Evolutionary conservation across 768 basidiomycete genomes (phyloP).

Genomic region (Termitomyces sp.): DNA sequence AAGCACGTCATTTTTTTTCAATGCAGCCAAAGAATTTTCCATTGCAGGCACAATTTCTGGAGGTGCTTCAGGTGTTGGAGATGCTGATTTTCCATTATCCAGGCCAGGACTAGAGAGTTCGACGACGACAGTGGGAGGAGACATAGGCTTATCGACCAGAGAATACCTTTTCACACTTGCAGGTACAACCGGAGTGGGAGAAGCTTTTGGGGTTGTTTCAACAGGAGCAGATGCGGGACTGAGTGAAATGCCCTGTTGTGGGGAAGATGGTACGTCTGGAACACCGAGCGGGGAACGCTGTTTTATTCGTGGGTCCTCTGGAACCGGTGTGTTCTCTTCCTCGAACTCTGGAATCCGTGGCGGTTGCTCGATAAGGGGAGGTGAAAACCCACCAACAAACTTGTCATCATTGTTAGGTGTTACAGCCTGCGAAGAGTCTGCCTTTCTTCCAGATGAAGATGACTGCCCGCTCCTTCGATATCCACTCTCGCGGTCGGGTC

Average conservation of each 20-base stretch:
- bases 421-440: constrained; percentile 22
- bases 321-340: constrained; percentile 11
- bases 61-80: constrained; percentile 32
- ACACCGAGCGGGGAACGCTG: constrained; percentile 6
- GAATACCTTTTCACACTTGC: constrained; percentile 74
- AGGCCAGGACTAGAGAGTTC: constrained; percentile 42
- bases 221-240: constrained; percentile 5
- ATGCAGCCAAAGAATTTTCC: constrained; percentile 78
- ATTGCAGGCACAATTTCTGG: constrained; percentile 49
- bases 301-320: constrained; percentile 5
- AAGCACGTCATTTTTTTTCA: constrained; percentile 81
- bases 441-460: constrained; percentile 32
- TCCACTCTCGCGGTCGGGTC: constrained; percentile 31
- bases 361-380: constrained; percentile 12
- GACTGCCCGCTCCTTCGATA: constrained; percentile 35
- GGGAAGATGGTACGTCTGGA: neutral
- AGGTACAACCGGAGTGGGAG: constrained; percentile 42
- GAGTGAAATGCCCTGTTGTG: constrained; percentile 2
- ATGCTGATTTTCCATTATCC: constrained; percentile 25
- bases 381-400: constrained; percentile 50
- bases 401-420: constrained; percentile 28
- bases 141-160: constrained; percentile 63
- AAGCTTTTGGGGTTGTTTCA: constrained; percentile 15
- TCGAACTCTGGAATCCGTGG: constrained; percentile 8
- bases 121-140: constrained; percentile 41